These are phyloP conservation scores for Cryptococcus hybrid DNA, from an alignment of 1,284 basidiomycete species.

Conservation along the genomic window DNA sequence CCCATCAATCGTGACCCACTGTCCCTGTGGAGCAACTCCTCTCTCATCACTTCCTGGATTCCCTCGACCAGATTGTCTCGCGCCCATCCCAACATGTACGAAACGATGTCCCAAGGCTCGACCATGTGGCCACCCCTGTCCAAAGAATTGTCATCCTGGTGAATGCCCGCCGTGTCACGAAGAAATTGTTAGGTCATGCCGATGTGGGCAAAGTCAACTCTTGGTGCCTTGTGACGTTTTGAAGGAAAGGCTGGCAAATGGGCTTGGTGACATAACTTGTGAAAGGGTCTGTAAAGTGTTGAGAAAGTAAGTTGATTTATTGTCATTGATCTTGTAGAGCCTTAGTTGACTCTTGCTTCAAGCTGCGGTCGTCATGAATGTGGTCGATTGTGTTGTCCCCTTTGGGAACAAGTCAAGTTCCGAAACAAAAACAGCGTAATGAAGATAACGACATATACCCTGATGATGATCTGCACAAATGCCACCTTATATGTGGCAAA, in stretches of 20 bases:
- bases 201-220: constrained; percentile 68
- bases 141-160: constrained; percentile 55
- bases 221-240: constrained; percentile 55
- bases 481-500: constrained; percentile 73
- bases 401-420: constrained; percentile 63
- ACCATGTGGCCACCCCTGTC: constrained; percentile 68
- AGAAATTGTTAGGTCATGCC: constrained; percentile 67
- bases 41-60: constrained; percentile 51
- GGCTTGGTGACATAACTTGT: constrained; percentile 65
- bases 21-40: constrained; percentile 73
- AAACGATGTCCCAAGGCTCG: constrained; percentile 66
- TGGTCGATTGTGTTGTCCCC: constrained; percentile 76
- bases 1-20: constrained; percentile 64
- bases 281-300: constrained; percentile 70
- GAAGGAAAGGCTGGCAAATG: constrained; percentile 37
- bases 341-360: background rate
- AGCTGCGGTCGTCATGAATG: constrained; percentile 80
- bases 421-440: constrained; percentile 52
- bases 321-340: too few relatives aligned
- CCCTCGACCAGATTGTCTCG: constrained; percentile 62
- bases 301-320: constrained; percentile 47
- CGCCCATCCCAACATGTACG: constrained; percentile 74
- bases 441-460: constrained; percentile 11
- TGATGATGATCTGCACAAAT: constrained; percentile 68
- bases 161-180: constrained; percentile 71